Base-by-base conservation (phyloP, 2,329 filamentous ascomycete genomes). In the Colletotrichum lentis region DNA sequence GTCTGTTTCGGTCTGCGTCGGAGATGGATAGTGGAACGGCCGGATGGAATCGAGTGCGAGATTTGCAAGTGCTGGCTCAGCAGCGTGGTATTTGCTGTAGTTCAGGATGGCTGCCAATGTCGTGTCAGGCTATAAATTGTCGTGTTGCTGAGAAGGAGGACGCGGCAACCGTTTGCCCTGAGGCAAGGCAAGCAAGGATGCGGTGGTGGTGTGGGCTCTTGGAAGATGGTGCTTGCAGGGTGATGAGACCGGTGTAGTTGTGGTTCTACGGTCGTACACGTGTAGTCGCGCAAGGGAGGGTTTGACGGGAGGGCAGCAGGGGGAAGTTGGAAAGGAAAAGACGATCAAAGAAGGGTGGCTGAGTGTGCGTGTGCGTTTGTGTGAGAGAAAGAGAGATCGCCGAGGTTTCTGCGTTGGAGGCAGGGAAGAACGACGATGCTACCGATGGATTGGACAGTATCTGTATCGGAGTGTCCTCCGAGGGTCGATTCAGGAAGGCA, bases 121-220 rank as follows among this genome's bases (percentile, higher is more conserved):
- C 24, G 43, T 41, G 62, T 44, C 56, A 60, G 31, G 37, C 12
- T 56, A 22, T 27, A 44, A 31, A 10, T 59, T 20, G 49, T 57
- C 37, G 62, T 52, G 62, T 59, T 60, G 62, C 55, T 55, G 35
- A 44, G 20, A 24, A 50, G 20, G 47, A 58, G 41, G 27, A 35
- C 31, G 60, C 64, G 47, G 54, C 60, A 58, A 54, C n/a, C 31
- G 59, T 43, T 50, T 18, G 31, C 39, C 44, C 16, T 59, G 37
- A 54, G 7, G 27, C 27, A 31, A 31, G 27, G 7, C 7, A 53
- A 22, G n/a, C 66, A 69, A 69, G 66, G 66, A 66, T 69, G 56
- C 37, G 52, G 62, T 61, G 50, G 61, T 64, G 64, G 62, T 60
- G 65, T 69, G 65, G 61, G 24, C 50, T 60, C 66, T 60, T 44